Conservation (phyloP, 306 rosid species). For the Cicer chorassanicum region DNA sequence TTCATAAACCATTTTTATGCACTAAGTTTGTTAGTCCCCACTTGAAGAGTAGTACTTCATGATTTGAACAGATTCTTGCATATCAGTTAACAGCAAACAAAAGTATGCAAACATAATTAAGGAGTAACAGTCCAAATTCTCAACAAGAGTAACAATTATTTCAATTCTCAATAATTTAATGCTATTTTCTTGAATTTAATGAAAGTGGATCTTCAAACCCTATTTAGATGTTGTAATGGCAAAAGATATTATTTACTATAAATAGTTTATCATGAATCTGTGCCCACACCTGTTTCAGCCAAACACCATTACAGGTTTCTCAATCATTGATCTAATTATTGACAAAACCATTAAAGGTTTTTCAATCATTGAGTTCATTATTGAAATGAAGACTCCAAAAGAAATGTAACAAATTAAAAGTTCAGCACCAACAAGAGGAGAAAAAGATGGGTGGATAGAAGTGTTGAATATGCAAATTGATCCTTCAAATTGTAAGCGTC, state of each 20-base stretch:
- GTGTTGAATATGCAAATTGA: too few relatives aligned
- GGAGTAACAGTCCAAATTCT: constrained; percentile 17
- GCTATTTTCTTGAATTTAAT: not conserved
- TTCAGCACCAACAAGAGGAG: constrained; percentile 22
- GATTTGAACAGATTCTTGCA: constrained; percentile 25
- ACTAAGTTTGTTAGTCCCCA: constrained; percentile 27
- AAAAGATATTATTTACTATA: constrained; percentile 27
- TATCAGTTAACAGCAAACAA: constrained; percentile 15
- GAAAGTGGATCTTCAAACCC: constrained; percentile 10
- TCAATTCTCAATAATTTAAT: constrained; percentile 23
- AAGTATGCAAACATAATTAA: not conserved
- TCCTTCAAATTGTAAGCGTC: too few relatives aligned
- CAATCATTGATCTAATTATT: constrained; percentile 47
- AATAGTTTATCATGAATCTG: constrained; percentile 41
- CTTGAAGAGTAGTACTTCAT: not conserved
- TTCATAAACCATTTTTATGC: not conserved
- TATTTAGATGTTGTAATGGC: not conserved
- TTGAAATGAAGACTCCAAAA: constrained; percentile 33
- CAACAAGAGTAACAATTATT: constrained; percentile 23
- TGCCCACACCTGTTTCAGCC: constrained; percentile 40
- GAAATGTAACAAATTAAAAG: constrained; percentile 18
- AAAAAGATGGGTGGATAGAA: too few relatives aligned
- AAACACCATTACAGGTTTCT: constrained; percentile 27
- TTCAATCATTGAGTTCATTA: constrained; percentile 43
- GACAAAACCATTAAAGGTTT: constrained; percentile 32